Percentiles rank a stretch among this genome's conserved stretches.
Evolutionary conservation across 805 yeast species (phyloP).

Genomic region (Monosporozyma aquatica): DNA sequence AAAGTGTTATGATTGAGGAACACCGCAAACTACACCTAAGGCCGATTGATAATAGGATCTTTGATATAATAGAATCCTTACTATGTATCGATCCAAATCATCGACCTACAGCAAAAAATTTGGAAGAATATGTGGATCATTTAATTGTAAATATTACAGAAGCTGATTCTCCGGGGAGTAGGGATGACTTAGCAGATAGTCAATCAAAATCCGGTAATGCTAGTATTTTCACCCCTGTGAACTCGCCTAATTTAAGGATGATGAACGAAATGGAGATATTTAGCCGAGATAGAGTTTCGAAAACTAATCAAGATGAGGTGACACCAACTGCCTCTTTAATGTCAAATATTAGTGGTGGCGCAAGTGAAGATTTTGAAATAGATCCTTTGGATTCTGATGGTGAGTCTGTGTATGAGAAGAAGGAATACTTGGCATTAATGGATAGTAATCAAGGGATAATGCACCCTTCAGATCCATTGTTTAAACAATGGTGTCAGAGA

Average conservation of each 20-base stretch:
- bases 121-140: slow-evolving; percentile 27
- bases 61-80: slow-evolving; percentile 34
- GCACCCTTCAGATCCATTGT: neutral
- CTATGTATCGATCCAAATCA: slow-evolving; percentile 29
- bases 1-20: slow-evolving; percentile 9
- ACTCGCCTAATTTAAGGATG: neutral
- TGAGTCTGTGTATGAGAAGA: neutral
- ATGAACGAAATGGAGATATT: neutral
- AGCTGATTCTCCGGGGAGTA: neutral
- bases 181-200: too few species aligned
- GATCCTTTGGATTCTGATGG: neutral
- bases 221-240: neutral
- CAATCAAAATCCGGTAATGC: neutral
- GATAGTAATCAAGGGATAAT: neutral
- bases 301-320: neutral
- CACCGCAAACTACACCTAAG: slow-evolving; percentile 15
- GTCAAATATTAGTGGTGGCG: neutral
- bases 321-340: neutral
- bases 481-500: neutral
- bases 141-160: slow-evolving; percentile 1
- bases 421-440: neutral
- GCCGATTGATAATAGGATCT: slow-evolving; percentile 25
- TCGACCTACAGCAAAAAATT: slow-evolving; percentile 39
- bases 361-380: neutral
- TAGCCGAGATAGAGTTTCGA: neutral